Base-by-base conservation (phyloP, 306 rosid species). In the Bauhinia variegata region DNA sequence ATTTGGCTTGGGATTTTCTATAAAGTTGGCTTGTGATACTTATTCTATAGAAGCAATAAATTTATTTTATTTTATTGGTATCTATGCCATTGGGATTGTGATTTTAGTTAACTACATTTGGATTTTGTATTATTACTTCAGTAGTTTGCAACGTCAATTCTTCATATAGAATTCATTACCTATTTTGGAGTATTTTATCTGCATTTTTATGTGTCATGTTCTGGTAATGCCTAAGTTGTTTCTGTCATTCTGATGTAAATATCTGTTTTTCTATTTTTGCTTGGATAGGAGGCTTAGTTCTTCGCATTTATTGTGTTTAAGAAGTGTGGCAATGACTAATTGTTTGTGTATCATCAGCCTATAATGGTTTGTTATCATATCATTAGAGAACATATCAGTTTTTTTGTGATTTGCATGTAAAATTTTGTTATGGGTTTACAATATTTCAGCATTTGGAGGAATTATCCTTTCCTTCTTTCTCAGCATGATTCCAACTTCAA, bases 31-130 rank as follows among this genome's bases (percentile, higher is more conserved):
- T 70, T 11, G 18, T 59, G 37, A 32, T 68, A 59, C 63, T 59
- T 42, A 60, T 15, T 71, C 17, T 75, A 18, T 49, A 5, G 48
- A 8, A 49, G 62, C 38, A 4, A 44, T 13, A 12, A 50, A 71
- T 44, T 51, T 71, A 71, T 44, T 51, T 71, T 64, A 58, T 61
- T 36, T 57, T 59, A 44, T 54, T 30, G 42, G 38, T 49, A 14
- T 47, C 18, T 55, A 11, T 52, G 4, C 15, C 17, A 16, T 32
- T 46, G 39, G 63, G 31, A 66, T 10, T 53, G 18, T 49, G 59
- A 34, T 57, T 57, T 73, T 56, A 31, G 34, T 63, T 42, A 6
- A 19, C 18, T 42, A 13, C 63, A 39, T 6, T 47, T 54, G 0
- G 53, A 36, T 37, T 19, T 6, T 5, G 13, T 12, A 31, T 32